Conservation (phyloP, 1,284 basidiomycete genomes). For the Marasmius tenuissimus region DNA sequence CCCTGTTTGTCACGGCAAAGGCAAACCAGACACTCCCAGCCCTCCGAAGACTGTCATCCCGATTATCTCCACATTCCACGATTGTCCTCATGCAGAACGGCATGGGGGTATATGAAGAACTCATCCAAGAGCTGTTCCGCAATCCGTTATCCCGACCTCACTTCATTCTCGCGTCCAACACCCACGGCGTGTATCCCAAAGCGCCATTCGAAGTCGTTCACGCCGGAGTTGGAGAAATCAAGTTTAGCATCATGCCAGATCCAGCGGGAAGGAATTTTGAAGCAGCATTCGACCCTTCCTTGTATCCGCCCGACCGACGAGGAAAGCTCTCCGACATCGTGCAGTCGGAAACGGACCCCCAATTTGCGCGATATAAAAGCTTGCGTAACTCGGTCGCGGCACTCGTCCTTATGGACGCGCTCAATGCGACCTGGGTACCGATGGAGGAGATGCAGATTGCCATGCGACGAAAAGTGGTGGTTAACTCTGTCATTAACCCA, state of each 20-base stretch:
- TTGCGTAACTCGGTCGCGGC: slow-evolving; percentile 72
- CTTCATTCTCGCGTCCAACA: slow-evolving; percentile 84
- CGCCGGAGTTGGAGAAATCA: slow-evolving; percentile 69
- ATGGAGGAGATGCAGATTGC: slow-evolving; percentile 70
- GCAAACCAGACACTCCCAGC: slow-evolving; percentile 65
- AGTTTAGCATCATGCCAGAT: slow-evolving; percentile 82
- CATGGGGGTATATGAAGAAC: slow-evolving; percentile 85
- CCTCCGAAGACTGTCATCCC: slow-evolving; percentile 59
- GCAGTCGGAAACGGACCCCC: slow-evolving; percentile 33
- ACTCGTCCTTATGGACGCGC: slow-evolving; percentile 54
- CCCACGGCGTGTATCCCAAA: slow-evolving; percentile 73
- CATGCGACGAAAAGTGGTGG: slow-evolving; percentile 82
- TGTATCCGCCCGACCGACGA: slow-evolving; percentile 34
- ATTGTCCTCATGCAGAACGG: slow-evolving; percentile 92
- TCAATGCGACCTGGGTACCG: slow-evolving; percentile 69
- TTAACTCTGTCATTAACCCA: slow-evolving; percentile 87
- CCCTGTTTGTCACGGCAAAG: slow-evolving; percentile 85
- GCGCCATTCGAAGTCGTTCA: slow-evolving; percentile 66
- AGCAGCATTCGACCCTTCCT: slow-evolving; percentile 38
- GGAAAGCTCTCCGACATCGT: slow-evolving; percentile 60
- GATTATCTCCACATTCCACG: slow-evolving; percentile 71
- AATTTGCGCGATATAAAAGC: slow-evolving; percentile 48
- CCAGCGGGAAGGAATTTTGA: slow-evolving; percentile 60
- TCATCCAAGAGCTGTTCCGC: slow-evolving; percentile 72
- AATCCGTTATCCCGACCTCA: slow-evolving; percentile 76